Evolutionary conservation across 768 basidiomycete species (phyloP), one percentile per base, ranked within the genome.

Genomic region (Boletus rubroflammeus): DNA sequence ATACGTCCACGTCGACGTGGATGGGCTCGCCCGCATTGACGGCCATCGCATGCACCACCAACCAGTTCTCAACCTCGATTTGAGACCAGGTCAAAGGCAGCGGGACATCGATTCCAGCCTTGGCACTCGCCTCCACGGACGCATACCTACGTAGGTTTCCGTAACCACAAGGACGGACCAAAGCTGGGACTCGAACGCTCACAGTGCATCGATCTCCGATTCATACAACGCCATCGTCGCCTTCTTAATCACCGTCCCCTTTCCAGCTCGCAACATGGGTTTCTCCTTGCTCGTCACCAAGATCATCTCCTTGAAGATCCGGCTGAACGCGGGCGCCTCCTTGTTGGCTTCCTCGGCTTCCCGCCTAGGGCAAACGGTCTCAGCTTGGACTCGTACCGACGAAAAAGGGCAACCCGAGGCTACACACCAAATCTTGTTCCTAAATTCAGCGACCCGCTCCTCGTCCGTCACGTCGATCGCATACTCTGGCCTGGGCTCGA

Each of bases 251-350:
- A 79, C 71, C 0, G 80, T 77, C 3, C 78, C 78, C 57, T 82
- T 83, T 0, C 66, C 73, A 0, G 78, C 66, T n/a, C 75, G 73
- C 19, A 73, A 66, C 40, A 82, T 65, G 0, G 78, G 80, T 51
- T 78, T 78, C 0, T 64, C 67, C 25, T 72, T 58, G 4, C 68
- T 65, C 0, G 79, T 69, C 17, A 81, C 61, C 29, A 81, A 40
- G 36, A 83, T 77, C 78, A 81, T 78, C 59, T 82, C 77, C 56
- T 77, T 78, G 66, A 76, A 79, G 14, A 79, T 70, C n/a, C 73
- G 67, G 52, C 75, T 76, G 44, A 74, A 78, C 0, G 68, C 55
- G 0, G 78, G 78, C 0, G 73, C 71, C 2, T 59, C 59, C 19
- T 55, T 62, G 57, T 80, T 81, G 4, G 76, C 78, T 26, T 76